Base-by-base conservation (phyloP, 2,329 filamentous ascomycete genomes). In the Penicillium sumatraense region DNA sequence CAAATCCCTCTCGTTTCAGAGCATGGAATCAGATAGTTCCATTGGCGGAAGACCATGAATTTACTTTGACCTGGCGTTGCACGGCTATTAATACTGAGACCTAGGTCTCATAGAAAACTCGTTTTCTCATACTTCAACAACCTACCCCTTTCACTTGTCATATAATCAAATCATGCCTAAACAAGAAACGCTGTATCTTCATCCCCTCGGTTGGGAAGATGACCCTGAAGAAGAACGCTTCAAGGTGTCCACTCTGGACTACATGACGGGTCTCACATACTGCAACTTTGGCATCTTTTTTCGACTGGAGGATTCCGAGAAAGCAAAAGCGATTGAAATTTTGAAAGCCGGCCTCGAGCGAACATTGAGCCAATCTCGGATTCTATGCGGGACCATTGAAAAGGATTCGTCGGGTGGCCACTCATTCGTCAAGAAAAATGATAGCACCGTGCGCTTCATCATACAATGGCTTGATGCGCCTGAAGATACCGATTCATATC, bases 261-360 rank as follows among this genome's bases (percentile, higher is more conserved):
- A 75, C 35, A 51, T 75, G 27, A 64, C 69, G 0, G 65, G 58
- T 0, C 65, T 61, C 31, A 66, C 59, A 11, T 79, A 76, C 57
- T 76, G 71, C 48, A 74, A 74, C 55, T 78, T 74, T 20, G 72
- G 71, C 0, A 52, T 79, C 0, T 78, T 77, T 56, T 79, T 79
- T 59, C 66, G 65, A 5, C 48, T 78, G 0, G 57, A 67, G 0
- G 72, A 79, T 23, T 36, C 21, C 0, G 63, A 71, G 1, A 75
- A 75, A 44, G 21, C 20, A 16, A 62, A 53, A 18, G 65, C 59
- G 0, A 62, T 62, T 6, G 60, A 60, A 0, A 54, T 69, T 0
- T 61, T 79, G 3, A 74, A 71, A 23, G 53, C 61, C 11, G 75
- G 74, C 8, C 66, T 79, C 3, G 70, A 76, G 54, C 56, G 59